Base-by-base conservation (phyloP, 108 stramenopile genomes). In the Bacterosira constricta region DNA sequence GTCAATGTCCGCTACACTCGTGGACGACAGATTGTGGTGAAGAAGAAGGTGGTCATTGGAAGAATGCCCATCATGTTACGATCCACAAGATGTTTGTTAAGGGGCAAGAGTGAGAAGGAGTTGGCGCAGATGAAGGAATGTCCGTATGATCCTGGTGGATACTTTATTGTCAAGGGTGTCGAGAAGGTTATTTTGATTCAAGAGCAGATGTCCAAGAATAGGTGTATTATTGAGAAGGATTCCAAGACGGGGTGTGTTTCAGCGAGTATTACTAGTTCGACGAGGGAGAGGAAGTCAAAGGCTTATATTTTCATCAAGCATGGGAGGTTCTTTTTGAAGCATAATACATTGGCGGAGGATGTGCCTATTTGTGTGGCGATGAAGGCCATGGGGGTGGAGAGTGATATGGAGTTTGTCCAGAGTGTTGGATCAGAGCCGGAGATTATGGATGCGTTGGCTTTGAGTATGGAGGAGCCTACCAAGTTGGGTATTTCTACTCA, bases 111-210 rank as follows among this genome's bases (percentile, higher is more conserved):
- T 6, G 90, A 97, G 72, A 67, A 77, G 6, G 76, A 98, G 79
- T 75, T 98, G 71, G 97, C 96, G 11, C 85, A 67, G 17, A 87
- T 97, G 89, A 90, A 95, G 77, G 99, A 99, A 80, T 99, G 99
- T 74, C 97, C 97, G 0, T 96, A 97, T 81, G 98, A 99, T 79
- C 98, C 98, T 9, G 99, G 99, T 58, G 98, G 99, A 26, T 99
- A 99, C 83, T 99, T 99, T 66, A 84, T 99, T 59, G 88, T 99
- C 61, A 98, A 98, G 79, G 97, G 97, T 17, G 90, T 90, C 4
- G 97, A 98, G 77, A 97, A 98, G 84, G 99, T 98, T 25, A 96
- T 99, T 50, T 69, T 99, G 45, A 98, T 98, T 83, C 99, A 99
- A 80, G 99, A 99, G 73, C 98, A 99, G 73, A 85, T 99, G 36